Evolutionary conservation across 768 basidiomycete genomes (phyloP), one percentile per base, ranked within the genome.

Genomic region (Galerina sulciceps): DNA sequence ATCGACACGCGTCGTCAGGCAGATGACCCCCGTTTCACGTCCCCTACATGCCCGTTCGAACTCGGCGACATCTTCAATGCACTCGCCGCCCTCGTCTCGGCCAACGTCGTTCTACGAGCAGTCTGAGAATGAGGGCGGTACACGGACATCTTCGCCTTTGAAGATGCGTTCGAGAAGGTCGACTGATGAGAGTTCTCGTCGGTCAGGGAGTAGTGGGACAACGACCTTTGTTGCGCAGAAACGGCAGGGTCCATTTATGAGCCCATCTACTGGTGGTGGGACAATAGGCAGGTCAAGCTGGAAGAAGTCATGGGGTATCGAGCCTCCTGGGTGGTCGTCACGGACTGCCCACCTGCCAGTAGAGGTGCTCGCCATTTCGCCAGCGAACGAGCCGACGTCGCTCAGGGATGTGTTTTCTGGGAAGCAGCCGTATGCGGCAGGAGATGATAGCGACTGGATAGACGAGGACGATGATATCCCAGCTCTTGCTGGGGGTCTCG

Each of bases 241-340:
- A 67, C 85, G 89, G 22, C 77, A 84, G 61, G 90, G 87, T 2
- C 88, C 91, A 1, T 91, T 92, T 69, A 75, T 77, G 64, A 87
- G 83, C 62, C 87, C 86, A 10, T 74, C 74, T 4, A 57, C 70
- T 41, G 68, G 70, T 11, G 79, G 71, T 15, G 77, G 75, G 53
- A 74, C 75, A 34, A 73, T 85, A 49, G 85, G 89, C 34, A 84
- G 87, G 31, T 87, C 89, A 18, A 89, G 89, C 69, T 94, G 93
- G 93, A 93, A 91, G 79, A 93, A 92, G 71, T 85, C 88, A 6
- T 94, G 93, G 93, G 93, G 93, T 0, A 75, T 88, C 26, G 91
- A 94, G 65, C 93, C 92, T 6, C 91, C 92, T 18, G 92, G 91
- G 15, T 93, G 91, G 91, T 88, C 90, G 63, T 81, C 78, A 36